Conservation (phyloP, 2,329 filamentous ascomycete genomes). For the Cladosporium sp. region DNA sequence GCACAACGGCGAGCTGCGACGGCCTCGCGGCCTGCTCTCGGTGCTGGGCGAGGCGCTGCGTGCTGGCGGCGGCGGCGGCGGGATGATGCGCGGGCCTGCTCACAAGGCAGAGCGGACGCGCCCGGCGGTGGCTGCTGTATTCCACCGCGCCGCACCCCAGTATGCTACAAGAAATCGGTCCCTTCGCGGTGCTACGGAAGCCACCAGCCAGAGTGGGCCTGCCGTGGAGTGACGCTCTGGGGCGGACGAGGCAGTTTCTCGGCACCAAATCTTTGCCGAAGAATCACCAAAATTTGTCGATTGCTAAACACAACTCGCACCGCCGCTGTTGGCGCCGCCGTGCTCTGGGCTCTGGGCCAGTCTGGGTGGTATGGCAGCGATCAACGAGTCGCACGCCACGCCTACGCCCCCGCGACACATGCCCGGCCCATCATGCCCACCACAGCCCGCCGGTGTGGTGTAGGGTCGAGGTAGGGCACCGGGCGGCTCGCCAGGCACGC, state of each 20-base stretch:
- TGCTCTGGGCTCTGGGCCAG: background rate
- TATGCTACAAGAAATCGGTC: no score
- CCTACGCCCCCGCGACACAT: background rate
- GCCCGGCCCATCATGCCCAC: background rate
- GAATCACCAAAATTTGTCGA: slow-evolving; percentile 9
- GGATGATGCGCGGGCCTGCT: background rate
- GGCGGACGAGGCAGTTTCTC: slow-evolving; percentile 7
- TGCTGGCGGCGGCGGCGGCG: background rate
- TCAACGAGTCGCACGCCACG: background rate
- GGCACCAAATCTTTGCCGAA: slow-evolving; percentile 8
- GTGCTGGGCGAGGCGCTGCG: no score
- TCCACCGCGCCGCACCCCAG: no score
- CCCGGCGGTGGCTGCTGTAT: no score
- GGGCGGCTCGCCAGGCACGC: no score
- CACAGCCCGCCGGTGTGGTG: background rate
- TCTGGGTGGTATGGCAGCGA: background rate
- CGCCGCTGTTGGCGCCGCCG: background rate
- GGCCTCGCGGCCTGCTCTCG: no score
- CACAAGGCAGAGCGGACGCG: background rate
- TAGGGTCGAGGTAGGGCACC: no score
- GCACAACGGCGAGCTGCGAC: no score
- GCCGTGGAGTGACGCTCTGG: slow-evolving; percentile 8
- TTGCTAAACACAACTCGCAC: no score
- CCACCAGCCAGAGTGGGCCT: background rate
- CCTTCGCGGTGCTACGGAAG: no score